A percentile compares a stretch with the other conserved stretches of the same genome.
These are phyloP conservation scores for Macadamia tetraphylla DNA, from an alignment of 164 flowering plant species.

Conservation along the genomic window DNA sequence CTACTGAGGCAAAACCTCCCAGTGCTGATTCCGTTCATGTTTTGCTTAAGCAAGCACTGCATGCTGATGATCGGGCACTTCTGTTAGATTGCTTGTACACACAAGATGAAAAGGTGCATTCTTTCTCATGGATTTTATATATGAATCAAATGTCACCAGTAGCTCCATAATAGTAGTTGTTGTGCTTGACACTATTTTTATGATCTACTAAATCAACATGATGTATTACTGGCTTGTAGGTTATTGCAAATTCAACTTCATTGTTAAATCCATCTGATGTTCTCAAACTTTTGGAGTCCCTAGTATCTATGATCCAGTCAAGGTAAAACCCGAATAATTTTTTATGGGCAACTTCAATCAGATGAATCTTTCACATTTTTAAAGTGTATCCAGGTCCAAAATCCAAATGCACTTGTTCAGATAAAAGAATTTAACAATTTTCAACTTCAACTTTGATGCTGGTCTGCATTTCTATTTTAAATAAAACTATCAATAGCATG, in stretches of 20 bases:
- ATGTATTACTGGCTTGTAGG: constrained; percentile 38
- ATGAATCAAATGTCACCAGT: neutral
- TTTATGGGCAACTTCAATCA: neutral
- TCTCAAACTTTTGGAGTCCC: constrained; percentile 66
- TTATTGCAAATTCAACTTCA: constrained; percentile 70
- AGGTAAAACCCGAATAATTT: constrained; percentile 43
- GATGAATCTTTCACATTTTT: neutral
- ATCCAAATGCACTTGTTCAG: neutral
- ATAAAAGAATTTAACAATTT: no score
- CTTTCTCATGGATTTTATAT: neutral
- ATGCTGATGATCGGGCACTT: constrained; percentile 79
- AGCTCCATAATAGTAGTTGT: neutral
- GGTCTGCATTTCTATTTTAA: no score
- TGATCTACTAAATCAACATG: constrained; percentile 2
- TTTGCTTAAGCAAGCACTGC: constrained; percentile 83
- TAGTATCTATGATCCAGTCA: constrained; percentile 55
- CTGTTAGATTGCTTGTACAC: constrained; percentile 73
- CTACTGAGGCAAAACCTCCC: constrained; percentile 47
- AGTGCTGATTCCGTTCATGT: constrained; percentile 90
- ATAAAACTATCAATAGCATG: no score
- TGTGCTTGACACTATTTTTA: neutral
- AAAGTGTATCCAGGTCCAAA: neutral
- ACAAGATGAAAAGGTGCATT: constrained; percentile 70
- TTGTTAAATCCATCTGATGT: constrained; percentile 64
- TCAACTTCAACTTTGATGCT: no score